Percentiles rank a stretch among this genome's conserved stretches.
phyloP scores from a whole-genome alignment of 805 yeast species.

The Lipomyces mesembrius region DNA sequence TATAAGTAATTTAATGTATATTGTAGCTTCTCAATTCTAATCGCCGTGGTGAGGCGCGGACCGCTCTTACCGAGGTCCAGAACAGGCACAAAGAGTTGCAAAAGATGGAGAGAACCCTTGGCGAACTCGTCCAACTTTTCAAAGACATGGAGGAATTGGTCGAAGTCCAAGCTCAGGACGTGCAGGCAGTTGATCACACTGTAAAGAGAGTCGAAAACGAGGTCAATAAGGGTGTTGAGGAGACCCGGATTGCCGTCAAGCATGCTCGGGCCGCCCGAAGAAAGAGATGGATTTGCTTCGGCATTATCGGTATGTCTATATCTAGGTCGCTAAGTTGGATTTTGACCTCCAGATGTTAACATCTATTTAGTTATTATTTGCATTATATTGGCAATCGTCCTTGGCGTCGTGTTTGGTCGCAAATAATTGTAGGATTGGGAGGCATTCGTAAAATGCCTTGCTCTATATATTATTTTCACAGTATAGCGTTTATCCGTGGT shows the following conservation, averaged over 20 bases:
- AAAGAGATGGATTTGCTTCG: constrained; percentile 84
- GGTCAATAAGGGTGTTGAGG: constrained; percentile 92
- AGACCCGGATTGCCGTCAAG: constrained; percentile 86
- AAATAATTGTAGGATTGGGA: constrained; percentile 9
- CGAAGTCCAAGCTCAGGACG: constrained; percentile 89
- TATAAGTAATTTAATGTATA: background rate
- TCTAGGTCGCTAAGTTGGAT: background rate
- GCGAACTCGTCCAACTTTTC: constrained; percentile 91
- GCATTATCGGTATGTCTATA: constrained; percentile 51
- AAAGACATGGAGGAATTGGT: constrained; percentile 96
- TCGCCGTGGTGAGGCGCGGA: constrained; percentile 92
- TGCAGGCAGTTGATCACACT: constrained; percentile 80
- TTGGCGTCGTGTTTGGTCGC: constrained; percentile 66
- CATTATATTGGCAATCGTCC: constrained; percentile 64
- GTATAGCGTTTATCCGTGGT: constrained; percentile 6
- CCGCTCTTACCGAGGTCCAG: constrained; percentile 94
- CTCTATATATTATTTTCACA: constrained; percentile 9
- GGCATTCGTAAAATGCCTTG: background rate
- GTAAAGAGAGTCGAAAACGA: constrained; percentile 84
- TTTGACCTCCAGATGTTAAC: background rate
- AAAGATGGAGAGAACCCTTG: constrained; percentile 93
- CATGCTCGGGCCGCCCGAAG: constrained; percentile 88
- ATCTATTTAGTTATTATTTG: constrained; percentile 42
- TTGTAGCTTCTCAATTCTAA: constrained; percentile 69
- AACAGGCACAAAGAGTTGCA: constrained; percentile 92